A percentile compares a stretch with the other conserved stretches of the same genome.
These are phyloP conservation scores for Aspergillus terreus DNA, from an alignment of 2,329 filamentous ascomycete genomes.

Conservation along the genomic window DNA sequence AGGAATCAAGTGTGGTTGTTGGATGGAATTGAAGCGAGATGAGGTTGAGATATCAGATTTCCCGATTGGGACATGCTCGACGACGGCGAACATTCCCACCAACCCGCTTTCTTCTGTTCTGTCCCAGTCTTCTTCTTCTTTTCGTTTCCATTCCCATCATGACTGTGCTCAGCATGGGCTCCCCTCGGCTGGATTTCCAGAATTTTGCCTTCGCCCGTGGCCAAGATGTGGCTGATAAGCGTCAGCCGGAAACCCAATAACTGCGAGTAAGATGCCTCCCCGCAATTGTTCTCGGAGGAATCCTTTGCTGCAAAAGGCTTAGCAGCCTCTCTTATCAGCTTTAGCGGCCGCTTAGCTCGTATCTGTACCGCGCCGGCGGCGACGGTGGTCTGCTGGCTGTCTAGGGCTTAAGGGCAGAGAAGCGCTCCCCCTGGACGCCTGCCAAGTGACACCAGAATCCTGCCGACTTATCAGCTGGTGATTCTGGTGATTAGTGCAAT, in stretches of 20 bases:
- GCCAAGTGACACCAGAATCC: not conserved
- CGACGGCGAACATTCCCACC: not conserved
- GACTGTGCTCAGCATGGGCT: too few relatives aligned
- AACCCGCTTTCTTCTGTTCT: too few relatives aligned
- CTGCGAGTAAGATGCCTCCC: not conserved
- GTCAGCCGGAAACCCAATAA: not conserved
- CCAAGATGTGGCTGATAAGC: not conserved
- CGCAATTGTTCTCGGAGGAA: not conserved
- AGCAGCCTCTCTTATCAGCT: not conserved
- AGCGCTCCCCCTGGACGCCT: not conserved
- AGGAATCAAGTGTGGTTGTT: not conserved
- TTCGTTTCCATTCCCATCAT: too few relatives aligned
- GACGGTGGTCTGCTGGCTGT: not conserved
- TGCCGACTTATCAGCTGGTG: not conserved
- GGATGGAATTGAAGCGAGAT: not conserved
- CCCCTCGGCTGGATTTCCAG: not conserved
- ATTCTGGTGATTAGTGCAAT: not conserved
- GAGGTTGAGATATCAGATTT: not conserved
- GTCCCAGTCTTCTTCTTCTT: too few relatives aligned
- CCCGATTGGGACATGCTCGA: not conserved
- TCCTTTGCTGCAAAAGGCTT: not conserved
- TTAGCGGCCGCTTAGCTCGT: not conserved
- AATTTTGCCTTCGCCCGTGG: not conserved
- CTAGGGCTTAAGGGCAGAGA: not conserved
- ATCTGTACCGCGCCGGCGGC: not conserved